Percentiles rank a stretch among this genome's conserved stretches.
Conservation (phyloP, 2,329 filamentous ascomycete genomes). For the Botrytis paeoniae region DNA sequence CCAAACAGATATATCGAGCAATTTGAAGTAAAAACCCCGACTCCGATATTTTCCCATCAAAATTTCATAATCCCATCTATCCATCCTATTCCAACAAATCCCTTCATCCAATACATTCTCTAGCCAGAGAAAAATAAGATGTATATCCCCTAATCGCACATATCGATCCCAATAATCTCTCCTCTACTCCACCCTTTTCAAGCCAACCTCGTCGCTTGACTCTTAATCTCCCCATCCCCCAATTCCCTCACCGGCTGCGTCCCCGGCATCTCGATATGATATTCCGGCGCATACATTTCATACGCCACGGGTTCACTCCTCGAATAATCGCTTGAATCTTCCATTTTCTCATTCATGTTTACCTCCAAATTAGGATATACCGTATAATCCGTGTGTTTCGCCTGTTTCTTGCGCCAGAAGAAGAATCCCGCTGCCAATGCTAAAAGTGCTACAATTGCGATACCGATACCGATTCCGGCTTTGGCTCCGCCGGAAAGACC, state of each 20-base stretch:
- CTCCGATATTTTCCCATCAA: neutral
- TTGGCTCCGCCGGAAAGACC: conserved; percentile 6
- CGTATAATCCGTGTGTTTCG: neutral
- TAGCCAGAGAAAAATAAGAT: neutral
- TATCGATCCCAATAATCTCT: neutral
- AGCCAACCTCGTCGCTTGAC: neutral
- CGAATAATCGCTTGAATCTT: neutral
- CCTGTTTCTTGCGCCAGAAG: conserved; percentile 9
- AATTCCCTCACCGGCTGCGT: neutral
- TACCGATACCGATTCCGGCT: conserved; percentile 2
- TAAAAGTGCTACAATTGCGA: neutral
- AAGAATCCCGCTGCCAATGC: neutral
- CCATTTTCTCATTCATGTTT: neutral
- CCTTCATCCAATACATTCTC: too few species aligned
- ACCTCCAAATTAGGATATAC: neutral
- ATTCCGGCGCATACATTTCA: conserved; percentile 15
- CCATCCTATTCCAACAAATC: too few species aligned
- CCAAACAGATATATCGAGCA: neutral
- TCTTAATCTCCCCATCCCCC: neutral
- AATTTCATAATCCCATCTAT: neutral
- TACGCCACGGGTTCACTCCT: neutral
- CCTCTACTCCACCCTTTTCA: too few species aligned
- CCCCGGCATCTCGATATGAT: neutral
- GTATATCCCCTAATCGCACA: neutral
- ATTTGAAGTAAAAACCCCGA: neutral